A percentile compares a stretch with the other conserved stretches of the same genome.
Conservation (phyloP, 768 basidiomycete genomes). For the Podaxis sp. region DNA sequence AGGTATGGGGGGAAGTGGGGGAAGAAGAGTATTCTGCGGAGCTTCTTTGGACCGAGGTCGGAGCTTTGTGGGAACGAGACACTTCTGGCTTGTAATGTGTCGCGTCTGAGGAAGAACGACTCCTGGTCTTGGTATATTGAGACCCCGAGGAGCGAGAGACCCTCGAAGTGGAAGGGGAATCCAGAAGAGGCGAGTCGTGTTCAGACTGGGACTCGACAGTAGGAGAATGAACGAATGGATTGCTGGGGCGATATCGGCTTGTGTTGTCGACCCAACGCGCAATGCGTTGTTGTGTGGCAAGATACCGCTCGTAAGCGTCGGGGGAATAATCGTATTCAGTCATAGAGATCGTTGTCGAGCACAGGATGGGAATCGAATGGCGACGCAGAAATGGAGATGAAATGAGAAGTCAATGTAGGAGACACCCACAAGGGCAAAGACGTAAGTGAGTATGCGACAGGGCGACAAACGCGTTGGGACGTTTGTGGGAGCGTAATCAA, state of each 20-base stretch:
- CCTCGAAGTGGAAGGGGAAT: background rate
- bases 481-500: background rate
- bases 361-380: background rate
- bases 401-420: background rate
- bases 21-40: background rate
- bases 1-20: background rate
- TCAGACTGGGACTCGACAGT: background rate
- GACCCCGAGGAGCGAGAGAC: background rate
- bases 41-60: background rate
- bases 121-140: background rate
- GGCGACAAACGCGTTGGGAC: background rate
- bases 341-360: constrained; percentile 4
- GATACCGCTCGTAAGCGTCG: constrained; percentile 16
- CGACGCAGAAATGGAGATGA: background rate
- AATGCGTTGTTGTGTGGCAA: constrained; percentile 16
- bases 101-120: constrained; percentile 4
- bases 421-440: background rate
- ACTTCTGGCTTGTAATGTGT: background rate
- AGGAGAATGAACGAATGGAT: constrained; percentile 15
- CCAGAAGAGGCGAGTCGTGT: background rate
- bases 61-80: background rate
- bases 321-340: constrained; percentile 19
- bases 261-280: constrained; percentile 17
- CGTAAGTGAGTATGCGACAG: background rate
- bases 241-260: constrained; percentile 3